These are phyloP conservation scores for Phytophthora vignae DNA, from an alignment of 352 stramenopile genomes.

Conservation along the genomic window DNA sequence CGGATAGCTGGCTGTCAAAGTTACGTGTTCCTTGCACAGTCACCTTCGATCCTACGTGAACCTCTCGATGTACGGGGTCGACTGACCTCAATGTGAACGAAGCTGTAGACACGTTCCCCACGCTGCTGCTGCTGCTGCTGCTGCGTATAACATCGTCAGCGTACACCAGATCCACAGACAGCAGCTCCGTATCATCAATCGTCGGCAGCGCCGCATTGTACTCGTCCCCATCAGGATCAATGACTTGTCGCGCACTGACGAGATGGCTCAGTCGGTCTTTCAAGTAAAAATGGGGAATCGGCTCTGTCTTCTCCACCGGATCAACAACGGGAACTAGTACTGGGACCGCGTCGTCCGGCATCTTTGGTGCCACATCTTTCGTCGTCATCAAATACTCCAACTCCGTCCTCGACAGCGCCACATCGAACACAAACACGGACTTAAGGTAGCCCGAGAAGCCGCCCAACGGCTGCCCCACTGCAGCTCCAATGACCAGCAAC, in stretches of 20 bases:
- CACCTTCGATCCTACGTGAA: conserved; percentile 35
- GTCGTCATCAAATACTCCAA: conserved; percentile 51
- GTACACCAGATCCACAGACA: conserved; percentile 33
- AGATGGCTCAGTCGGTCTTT: conserved; percentile 32
- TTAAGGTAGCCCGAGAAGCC: conserved; percentile 51
- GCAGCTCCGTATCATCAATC: conserved; percentile 16
- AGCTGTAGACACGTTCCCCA: conserved; percentile 8
- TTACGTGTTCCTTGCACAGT: conserved; percentile 27
- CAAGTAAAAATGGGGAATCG: conserved; percentile 34
- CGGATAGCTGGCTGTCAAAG: conserved; percentile 23
- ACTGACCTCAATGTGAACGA: conserved; percentile 35
- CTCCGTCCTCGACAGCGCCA: conserved; percentile 45
- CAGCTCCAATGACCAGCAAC: conserved; percentile 26
- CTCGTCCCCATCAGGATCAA: conserved; percentile 46
- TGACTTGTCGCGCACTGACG: conserved; percentile 19
- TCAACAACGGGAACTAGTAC: background rate
- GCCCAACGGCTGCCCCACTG: conserved; percentile 7
- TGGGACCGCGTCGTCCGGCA: background rate
- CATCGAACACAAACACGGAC: conserved; percentile 56
- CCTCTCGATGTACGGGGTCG: conserved; percentile 25
- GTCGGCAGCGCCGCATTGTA: conserved; percentile 38
- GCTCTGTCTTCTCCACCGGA: background rate
- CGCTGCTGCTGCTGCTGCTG: conserved; percentile 12
- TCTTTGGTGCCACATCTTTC: background rate
- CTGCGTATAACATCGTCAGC: background rate